Conservation (phyloP, 2,329 filamentous ascomycete genomes). For the Calonectria fujianensis region DNA sequence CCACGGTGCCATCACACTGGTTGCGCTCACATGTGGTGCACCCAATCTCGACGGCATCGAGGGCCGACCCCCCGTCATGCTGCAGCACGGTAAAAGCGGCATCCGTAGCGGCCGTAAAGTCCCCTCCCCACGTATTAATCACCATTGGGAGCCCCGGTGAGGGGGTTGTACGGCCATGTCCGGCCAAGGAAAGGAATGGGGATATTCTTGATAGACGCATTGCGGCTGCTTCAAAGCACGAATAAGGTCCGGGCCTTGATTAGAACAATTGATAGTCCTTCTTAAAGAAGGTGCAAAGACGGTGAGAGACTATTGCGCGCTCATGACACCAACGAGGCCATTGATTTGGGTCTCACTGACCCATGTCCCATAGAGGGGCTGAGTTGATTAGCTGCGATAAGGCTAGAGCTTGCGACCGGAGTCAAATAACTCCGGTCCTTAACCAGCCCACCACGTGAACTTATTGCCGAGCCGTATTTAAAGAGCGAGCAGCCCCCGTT, state of each 20-base stretch:
- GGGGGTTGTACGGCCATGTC: constrained; percentile 43
- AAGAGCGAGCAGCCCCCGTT: constrained; percentile 14
- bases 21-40: constrained; percentile 70
- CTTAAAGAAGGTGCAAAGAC: neutral
- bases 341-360: neutral
- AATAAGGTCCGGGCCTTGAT: neutral
- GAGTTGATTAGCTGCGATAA: neutral
- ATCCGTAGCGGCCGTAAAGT: constrained; percentile 71
- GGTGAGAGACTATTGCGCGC: neutral
- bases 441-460: constrained; percentile 27
- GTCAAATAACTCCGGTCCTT: constrained; percentile 11
- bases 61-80: constrained; percentile 59
- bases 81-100: constrained; percentile 66
- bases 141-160: constrained; percentile 68
- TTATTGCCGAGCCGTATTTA: constrained; percentile 21
- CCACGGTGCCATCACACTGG: constrained; percentile 73
- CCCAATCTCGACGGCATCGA: constrained; percentile 72
- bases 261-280: neutral
- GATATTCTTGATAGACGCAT: constrained; percentile 39
- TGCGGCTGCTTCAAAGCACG: neutral
- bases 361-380: constrained; percentile 1
- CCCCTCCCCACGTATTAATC: constrained; percentile 73
- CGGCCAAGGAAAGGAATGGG: constrained; percentile 41
- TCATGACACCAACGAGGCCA: neutral
- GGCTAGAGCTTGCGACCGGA: neutral